Evolutionary conservation across 441 rosid genomes (phyloP).

Genomic region (Capsella rubella): DNA sequence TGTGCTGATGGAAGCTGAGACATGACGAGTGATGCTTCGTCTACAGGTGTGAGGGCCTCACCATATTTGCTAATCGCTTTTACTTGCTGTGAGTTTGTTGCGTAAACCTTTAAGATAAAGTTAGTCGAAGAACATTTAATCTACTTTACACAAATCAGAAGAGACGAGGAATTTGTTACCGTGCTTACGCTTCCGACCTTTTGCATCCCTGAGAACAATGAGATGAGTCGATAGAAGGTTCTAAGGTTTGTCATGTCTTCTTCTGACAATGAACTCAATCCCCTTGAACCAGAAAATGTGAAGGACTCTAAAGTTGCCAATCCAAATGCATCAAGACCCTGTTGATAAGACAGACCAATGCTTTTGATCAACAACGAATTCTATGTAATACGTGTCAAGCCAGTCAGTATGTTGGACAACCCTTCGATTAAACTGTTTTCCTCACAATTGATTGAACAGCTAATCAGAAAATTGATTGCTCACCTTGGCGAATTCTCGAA

Average conservation of each 20-base stretch:
- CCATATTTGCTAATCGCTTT: conserved; percentile 38
- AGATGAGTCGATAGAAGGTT: conserved; percentile 71
- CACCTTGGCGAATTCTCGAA: conserved; percentile 92
- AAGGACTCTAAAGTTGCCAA: conserved; percentile 76
- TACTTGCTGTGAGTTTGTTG: conserved; percentile 53
- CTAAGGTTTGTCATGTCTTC: conserved; percentile 81
- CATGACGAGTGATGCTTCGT: conserved; percentile 51
- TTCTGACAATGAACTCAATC: conserved; percentile 62
- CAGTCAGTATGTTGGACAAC: background rate
- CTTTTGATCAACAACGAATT: background rate
- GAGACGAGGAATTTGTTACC: conserved; percentile 47
- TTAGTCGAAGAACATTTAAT: background rate
- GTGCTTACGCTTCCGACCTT: conserved; percentile 41
- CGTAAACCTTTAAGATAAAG: background rate
- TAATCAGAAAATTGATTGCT: conserved; percentile 25
- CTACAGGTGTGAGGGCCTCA: conserved; percentile 45
- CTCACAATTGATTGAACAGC: conserved; percentile 3
- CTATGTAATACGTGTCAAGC: conserved; percentile 16
- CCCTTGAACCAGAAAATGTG: conserved; percentile 53
- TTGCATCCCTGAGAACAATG: conserved; percentile 64
- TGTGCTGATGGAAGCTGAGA: conserved; percentile 67
- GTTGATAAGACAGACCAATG: conserved; percentile 15
- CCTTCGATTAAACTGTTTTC: background rate
- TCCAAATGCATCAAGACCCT: conserved; percentile 97
- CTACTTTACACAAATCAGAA: background rate